Percentiles rank a stretch among this genome's conserved stretches.
Conservation (phyloP, 768 basidiomycete species). For the Flagelloscypha sp. region DNA sequence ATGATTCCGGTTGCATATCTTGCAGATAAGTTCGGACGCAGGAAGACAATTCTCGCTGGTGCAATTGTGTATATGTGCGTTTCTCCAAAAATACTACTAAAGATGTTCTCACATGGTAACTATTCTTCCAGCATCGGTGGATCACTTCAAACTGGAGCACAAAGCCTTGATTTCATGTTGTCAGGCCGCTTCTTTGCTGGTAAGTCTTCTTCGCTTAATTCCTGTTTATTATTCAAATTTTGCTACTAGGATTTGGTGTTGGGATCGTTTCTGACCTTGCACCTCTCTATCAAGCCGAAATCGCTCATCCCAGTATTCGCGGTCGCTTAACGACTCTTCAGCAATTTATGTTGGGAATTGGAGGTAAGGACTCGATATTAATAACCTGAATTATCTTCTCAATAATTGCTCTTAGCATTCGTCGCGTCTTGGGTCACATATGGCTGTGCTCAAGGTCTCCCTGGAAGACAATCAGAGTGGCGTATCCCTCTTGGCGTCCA, state of each 20-base stretch:
- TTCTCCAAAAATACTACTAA: not conserved
- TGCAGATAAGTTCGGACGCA: constrained; percentile 29
- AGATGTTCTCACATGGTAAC: not conserved
- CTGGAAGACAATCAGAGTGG: constrained; percentile 36
- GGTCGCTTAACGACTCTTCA: constrained; percentile 46
- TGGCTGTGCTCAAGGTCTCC: constrained; percentile 30
- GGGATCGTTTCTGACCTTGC: constrained; percentile 44
- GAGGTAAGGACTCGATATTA: constrained; percentile 19
- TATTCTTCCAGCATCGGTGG: constrained; percentile 28
- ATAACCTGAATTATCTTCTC: not conserved
- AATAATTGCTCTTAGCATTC: constrained; percentile 25
- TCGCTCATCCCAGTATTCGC: constrained; percentile 49
- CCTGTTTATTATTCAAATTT: not conserved
- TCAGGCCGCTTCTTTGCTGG: constrained; percentile 45
- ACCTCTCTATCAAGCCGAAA: constrained; percentile 51
- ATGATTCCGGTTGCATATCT: constrained; percentile 35
- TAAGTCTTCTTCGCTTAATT: constrained; percentile 1
- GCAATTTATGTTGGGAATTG: constrained; percentile 46
- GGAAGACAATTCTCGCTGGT: constrained; percentile 32
- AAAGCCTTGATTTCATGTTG: constrained; percentile 39
- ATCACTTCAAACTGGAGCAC: constrained; percentile 36
- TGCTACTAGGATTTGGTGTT: constrained; percentile 26
- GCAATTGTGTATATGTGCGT: constrained; percentile 31
- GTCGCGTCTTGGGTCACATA: constrained; percentile 41
- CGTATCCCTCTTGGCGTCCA: constrained; percentile 40